These are phyloP conservation scores for Ophiocordyceps robertsii DNA, from an alignment of 2,329 filamentous ascomycete genomes.

Conservation along the genomic window DNA sequence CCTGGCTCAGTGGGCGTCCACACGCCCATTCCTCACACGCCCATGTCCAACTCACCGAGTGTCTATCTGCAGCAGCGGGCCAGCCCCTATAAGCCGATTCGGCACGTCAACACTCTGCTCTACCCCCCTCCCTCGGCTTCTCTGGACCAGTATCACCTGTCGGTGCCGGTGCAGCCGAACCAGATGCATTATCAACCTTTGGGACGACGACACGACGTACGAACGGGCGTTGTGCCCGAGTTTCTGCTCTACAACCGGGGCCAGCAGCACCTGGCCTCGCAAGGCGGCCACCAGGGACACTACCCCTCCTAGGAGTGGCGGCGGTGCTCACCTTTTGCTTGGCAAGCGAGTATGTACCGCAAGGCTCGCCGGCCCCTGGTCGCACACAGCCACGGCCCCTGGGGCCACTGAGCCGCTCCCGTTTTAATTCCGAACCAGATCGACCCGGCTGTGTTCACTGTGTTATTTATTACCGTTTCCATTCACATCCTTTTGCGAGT, in stretches of 20 bases:
- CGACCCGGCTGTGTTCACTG: slow-evolving; percentile 3
- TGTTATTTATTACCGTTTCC: slow-evolving; percentile 5
- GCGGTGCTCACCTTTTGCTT: slow-evolving; percentile 5
- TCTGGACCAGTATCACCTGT: slow-evolving; percentile 58
- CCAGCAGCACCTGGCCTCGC: slow-evolving; percentile 13
- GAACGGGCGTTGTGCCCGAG: slow-evolving; percentile 58
- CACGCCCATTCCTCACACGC: slow-evolving; percentile 44
- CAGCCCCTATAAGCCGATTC: slow-evolving; percentile 85
- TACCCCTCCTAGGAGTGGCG: slow-evolving; percentile 21
- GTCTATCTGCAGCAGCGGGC: slow-evolving; percentile 77
- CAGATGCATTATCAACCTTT: slow-evolving; percentile 78
- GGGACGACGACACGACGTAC: slow-evolving; percentile 53
- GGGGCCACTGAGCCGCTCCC: neutral
- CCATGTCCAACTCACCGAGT: slow-evolving; percentile 70
- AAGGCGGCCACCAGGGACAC: slow-evolving; percentile 16
- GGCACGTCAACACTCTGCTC: slow-evolving; percentile 79
- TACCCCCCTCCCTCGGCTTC: slow-evolving; percentile 74
- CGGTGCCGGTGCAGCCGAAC: slow-evolving; percentile 42
- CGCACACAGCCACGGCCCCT: neutral
- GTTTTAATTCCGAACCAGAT: neutral
- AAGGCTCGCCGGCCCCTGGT: neutral
- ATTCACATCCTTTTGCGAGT: slow-evolving; percentile 2
- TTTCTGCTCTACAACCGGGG: slow-evolving; percentile 27
- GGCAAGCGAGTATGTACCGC: neutral
- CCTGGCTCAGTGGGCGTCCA: slow-evolving; percentile 34